Evolutionary conservation across 768 basidiomycete genomes (phyloP).

Genomic region (Pulveroboletus sp.): DNA sequence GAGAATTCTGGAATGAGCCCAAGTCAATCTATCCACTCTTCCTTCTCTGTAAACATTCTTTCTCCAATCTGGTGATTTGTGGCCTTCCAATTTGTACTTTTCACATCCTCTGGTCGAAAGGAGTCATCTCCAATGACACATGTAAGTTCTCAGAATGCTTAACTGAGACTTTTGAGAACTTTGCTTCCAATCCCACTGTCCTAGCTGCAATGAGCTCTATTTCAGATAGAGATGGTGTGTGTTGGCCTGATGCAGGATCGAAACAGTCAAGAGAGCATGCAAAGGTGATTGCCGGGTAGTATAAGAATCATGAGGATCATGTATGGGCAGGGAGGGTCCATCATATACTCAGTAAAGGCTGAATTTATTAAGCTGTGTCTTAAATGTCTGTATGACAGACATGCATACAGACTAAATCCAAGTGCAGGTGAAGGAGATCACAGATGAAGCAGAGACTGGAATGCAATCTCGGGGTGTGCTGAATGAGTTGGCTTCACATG

Average conservation of each 20-base stretch:
- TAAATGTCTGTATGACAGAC: neutral
- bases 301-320: neutral
- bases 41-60: neutral
- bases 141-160: neutral
- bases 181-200: neutral
- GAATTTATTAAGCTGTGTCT: neutral
- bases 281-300: neutral
- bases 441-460: neutral
- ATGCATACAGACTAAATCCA: neutral
- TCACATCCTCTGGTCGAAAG: neutral
- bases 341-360: neutral
- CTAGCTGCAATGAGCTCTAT: neutral
- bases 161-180: neutral
- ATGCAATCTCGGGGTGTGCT: no score
- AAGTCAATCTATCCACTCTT: neutral
- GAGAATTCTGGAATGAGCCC: neutral
- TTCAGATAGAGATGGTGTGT: neutral
- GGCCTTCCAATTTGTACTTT: neutral
- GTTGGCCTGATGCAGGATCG: neutral
- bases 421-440: neutral
- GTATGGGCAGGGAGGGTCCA: neutral
- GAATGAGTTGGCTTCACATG: neutral
- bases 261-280: no score
- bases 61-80: neutral
- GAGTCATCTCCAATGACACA: neutral